Base-by-base conservation (phyloP, 768 basidiomycete genomes). In the Boletus bicolor region DNA sequence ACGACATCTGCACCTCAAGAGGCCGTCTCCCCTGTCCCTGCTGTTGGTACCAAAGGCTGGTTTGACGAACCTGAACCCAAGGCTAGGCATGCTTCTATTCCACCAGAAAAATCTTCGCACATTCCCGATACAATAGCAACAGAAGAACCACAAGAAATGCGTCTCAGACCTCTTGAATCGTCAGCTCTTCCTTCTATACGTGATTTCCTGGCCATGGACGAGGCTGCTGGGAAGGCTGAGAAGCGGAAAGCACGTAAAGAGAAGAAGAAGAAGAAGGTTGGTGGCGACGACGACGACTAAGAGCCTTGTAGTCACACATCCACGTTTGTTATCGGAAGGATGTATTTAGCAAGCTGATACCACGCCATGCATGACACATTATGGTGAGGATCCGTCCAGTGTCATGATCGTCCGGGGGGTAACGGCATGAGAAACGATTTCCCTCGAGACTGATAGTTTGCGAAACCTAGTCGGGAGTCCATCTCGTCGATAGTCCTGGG, bases 131-230 rank as follows among this genome's bases (percentile, higher is more conserved):
- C 17, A 32, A 54, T 42, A 28, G 48, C 26, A 6, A 21, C 54
- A 30, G 68, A 64, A 39, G 75, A 77, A 37, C 75, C 70, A 30
- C 73, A 72, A 41, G 80, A 75, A 30, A 76, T 72, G 17, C 84
- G 86, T 38, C 81, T 97, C 10, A 80, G 78, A 30, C 90, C 91
- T 6, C 81, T 98, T 15, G 76, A 80, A 49, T 87, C 90, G n/a
- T 92, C 91, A 24, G 80, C 83, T 7, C 64, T 95, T 17, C 90
- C 91, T 35, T 93, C 91, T 15, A 89, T 96, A 68, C 82, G 82
- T 49, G 89, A 91, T 30, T 79, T 97, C 56, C 74, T 98, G 38
- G 87, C 85, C 7, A 82, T 89, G 76, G 89, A 93, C 58, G 77
- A 82, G 38, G 86, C 82, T 15, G 82, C 79, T 6, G 82, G 81